Percentiles rank a stretch among this genome's conserved stretches.
Conservation (phyloP, 225 moss, liverwort and hornwort genomes). For the Sphagnum tenellum region DNA sequence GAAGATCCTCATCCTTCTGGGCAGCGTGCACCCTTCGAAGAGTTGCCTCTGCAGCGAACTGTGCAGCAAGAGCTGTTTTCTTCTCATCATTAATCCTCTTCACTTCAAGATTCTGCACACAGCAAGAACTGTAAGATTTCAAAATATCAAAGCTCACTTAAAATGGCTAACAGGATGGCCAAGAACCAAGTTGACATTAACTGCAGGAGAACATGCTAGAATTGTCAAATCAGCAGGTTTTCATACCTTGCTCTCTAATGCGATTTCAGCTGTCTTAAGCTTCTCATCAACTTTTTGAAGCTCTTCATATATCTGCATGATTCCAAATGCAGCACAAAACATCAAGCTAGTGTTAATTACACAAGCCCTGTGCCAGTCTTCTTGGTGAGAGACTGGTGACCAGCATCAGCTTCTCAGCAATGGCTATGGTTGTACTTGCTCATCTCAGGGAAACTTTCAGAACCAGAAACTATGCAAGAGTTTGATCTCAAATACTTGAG, state of each 20-base stretch:
- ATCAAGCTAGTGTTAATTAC: slow-evolving; percentile 1
- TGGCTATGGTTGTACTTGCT: background rate
- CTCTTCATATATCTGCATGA: slow-evolving; percentile 82
- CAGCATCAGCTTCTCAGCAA: slow-evolving; percentile 2
- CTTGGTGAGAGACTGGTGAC: background rate
- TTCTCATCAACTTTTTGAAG: slow-evolving; percentile 92
- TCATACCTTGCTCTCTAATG: slow-evolving; percentile 87
- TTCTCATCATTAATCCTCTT: slow-evolving; percentile 95
- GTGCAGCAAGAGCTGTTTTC: slow-evolving; percentile 82
- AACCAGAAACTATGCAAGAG: no score
- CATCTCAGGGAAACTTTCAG: no score
- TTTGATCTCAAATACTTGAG: no score
- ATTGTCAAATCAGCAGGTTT: background rate
- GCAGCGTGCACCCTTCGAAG: slow-evolving; percentile 92
- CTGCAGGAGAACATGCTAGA: no score
- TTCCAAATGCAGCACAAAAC: slow-evolving; percentile 10
- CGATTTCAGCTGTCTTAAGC: slow-evolving; percentile 72
- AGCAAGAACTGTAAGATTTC: background rate
- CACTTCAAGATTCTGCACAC: slow-evolving; percentile 80
- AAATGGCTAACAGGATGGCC: no score
- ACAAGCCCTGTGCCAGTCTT: slow-evolving; percentile 3
- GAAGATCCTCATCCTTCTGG: slow-evolving; percentile 91
- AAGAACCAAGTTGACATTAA: no score
- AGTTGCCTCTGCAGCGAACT: slow-evolving; percentile 94
- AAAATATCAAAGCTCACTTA: no score